phyloP scores from a whole-genome alignment of 306 rosid species.

The Quercus alba region DNA sequence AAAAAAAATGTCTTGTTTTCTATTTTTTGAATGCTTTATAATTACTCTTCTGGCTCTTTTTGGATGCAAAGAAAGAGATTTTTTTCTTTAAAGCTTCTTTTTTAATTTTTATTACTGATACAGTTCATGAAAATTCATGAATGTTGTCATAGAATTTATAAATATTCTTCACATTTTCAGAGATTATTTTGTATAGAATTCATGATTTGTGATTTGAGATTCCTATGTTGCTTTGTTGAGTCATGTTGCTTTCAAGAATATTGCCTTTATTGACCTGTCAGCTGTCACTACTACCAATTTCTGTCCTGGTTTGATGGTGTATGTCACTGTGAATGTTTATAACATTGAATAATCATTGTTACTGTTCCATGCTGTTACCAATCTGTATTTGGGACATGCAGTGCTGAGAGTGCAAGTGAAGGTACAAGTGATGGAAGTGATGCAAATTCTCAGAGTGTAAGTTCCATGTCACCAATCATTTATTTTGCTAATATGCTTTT shows the following conservation, averaged over 20 bases:
- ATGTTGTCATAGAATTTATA: background rate
- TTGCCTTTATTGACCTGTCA: background rate
- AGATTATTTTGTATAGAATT: background rate
- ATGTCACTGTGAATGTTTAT: background rate
- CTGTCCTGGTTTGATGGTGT: background rate
- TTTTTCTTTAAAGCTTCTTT: background rate
- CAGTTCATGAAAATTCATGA: background rate
- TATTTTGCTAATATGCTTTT: slow-evolving; percentile 3
- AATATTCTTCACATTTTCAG: background rate
- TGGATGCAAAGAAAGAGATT: no score
- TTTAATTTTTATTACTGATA: background rate
- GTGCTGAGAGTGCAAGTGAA: slow-evolving; percentile 95
- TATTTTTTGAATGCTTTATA: no score
- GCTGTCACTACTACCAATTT: background rate
- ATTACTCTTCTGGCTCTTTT: no score
- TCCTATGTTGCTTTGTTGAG: background rate
- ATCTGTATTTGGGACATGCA: slow-evolving; percentile 45
- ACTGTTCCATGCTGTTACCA: slow-evolving; percentile 9
- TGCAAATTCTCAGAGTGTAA: slow-evolving; percentile 88
- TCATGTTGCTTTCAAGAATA: background rate
- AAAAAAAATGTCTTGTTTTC: no score
- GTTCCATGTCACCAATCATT: slow-evolving; percentile 25
- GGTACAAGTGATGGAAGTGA: slow-evolving; percentile 95
- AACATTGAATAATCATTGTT: slow-evolving; percentile 17
- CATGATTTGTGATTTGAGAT: background rate